Percentiles rank a stretch among this genome's conserved stretches.
Conservation (phyloP, 345 rosid genomes). For the Hypericum androsaemum region DNA sequence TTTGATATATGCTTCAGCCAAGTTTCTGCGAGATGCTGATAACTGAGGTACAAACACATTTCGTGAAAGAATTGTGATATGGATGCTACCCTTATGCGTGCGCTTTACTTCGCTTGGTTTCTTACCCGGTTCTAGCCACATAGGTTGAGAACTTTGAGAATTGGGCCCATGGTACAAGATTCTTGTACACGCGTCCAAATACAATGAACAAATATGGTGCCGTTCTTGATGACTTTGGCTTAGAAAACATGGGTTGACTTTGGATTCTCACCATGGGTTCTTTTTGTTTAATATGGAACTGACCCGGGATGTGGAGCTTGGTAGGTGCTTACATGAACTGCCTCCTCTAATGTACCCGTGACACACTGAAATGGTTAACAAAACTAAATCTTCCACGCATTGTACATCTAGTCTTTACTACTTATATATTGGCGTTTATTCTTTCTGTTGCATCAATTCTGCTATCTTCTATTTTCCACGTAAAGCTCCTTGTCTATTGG, state of each 20-base stretch:
- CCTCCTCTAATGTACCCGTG: not conserved
- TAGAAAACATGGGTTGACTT: slow-evolving; percentile 63
- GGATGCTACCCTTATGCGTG: slow-evolving; percentile 6
- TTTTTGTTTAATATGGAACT: slow-evolving; percentile 84
- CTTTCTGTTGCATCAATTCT: too few relatives aligned
- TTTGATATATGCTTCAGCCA: slow-evolving; percentile 82
- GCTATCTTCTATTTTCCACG: too few relatives aligned
- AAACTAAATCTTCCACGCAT: not conserved
- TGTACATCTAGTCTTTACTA: too few relatives aligned
- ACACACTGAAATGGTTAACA: not conserved
- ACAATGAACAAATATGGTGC: slow-evolving; percentile 89
- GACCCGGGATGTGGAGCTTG: slow-evolving; percentile 85
- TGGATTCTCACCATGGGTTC: slow-evolving; percentile 99
- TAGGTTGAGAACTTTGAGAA: slow-evolving; percentile 84
- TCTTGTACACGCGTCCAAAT: slow-evolving; percentile 86
- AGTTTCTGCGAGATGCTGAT: slow-evolving; percentile 55
- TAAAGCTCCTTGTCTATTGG: not conserved
- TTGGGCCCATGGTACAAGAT: slow-evolving; percentile 64
- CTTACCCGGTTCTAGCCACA: slow-evolving; percentile 37
- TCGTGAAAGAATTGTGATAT: slow-evolving; percentile 3
- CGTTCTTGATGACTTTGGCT: slow-evolving; percentile 94
- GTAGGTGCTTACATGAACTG: slow-evolving; percentile 29
- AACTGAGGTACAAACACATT: slow-evolving; percentile 62
- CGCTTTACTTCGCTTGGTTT: slow-evolving; percentile 23
- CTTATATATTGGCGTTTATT: too few relatives aligned